phyloP scores from a whole-genome alignment of 495 filamentous ascomycete species.

The Bryoglossum gracile region DNA sequence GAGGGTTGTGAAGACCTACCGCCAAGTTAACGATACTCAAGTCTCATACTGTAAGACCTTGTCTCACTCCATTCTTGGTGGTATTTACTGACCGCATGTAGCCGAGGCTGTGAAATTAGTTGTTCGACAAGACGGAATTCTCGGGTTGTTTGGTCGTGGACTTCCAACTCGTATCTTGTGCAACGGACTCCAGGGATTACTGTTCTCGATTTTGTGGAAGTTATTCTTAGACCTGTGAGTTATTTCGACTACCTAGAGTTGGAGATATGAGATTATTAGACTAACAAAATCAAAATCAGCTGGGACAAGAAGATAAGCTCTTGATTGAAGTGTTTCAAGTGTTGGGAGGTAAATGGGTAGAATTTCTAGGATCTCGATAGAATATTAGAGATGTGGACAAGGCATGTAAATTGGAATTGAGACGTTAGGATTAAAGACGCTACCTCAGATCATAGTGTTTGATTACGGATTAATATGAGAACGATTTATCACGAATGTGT shows the following conservation, averaged over 20 bases:
- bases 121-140: slow-evolving; percentile 25
- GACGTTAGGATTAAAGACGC: no score
- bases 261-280: background rate
- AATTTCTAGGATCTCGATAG: no score
- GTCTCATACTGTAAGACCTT: slow-evolving; percentile 28
- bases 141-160: slow-evolving; percentile 28
- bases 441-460: no score
- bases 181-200: slow-evolving; percentile 30
- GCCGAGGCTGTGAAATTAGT: slow-evolving; percentile 27
- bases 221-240: slow-evolving; percentile 32
- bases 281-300: slow-evolving; percentile 2
- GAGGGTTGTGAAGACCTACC: slow-evolving; percentile 30
- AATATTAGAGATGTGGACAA: no score
- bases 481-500: no score
- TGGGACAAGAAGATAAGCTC: slow-evolving; percentile 23
- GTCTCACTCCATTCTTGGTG: background rate
- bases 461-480: no score
- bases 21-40: slow-evolving; percentile 29
- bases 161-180: slow-evolving; percentile 30
- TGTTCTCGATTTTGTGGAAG: slow-evolving; percentile 32
- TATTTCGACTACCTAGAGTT: background rate
- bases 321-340: no score
- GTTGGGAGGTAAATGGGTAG: no score
- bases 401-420: no score
- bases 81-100: slow-evolving; percentile 7